These are phyloP conservation scores for Ascochyta lentis DNA, from an alignment of 2,329 filamentous ascomycete genomes.

Conservation along the genomic window DNA sequence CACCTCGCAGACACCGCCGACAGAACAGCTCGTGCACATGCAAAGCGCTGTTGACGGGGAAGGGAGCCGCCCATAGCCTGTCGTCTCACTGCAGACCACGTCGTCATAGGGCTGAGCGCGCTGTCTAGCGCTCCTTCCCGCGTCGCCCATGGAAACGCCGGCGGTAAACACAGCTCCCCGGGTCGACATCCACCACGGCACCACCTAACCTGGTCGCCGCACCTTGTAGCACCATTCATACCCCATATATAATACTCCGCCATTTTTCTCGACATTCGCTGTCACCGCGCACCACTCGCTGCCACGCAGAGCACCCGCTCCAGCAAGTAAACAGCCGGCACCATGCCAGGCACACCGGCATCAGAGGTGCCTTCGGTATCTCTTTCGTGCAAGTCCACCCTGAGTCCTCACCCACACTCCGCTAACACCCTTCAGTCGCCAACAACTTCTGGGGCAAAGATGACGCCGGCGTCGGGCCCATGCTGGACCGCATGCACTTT, in stretches of 20 bases:
- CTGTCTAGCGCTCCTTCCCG: conserved; percentile 28
- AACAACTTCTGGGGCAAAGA: conserved; percentile 99
- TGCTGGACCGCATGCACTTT: conserved; percentile 92
- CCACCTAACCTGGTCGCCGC: conserved; percentile 32
- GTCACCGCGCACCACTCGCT: conserved; percentile 16
- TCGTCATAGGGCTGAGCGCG: conserved; percentile 25
- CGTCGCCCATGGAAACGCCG: conserved; percentile 34
- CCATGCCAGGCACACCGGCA: conserved; percentile 65
- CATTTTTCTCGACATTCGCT: conserved; percentile 26
- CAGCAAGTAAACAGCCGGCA: conserved; percentile 40
- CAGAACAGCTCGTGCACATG: conserved; percentile 10
- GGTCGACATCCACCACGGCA: conserved; percentile 20
- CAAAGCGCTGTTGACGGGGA: not conserved
- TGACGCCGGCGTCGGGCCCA: conserved; percentile 89
- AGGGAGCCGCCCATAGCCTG: not conserved
- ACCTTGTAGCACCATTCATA: conserved; percentile 18
- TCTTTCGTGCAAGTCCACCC: conserved; percentile 66
- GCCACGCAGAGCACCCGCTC: conserved; percentile 27
- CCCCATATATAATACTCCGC: conserved; percentile 19
- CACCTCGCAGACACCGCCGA: not conserved
- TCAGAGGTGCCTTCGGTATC: conserved; percentile 68
- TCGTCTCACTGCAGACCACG: conserved; percentile 17
- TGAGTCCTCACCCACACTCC: conserved; percentile 12
- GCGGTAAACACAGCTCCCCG: conserved; percentile 27
- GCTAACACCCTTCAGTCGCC: conserved; percentile 70